phyloP scores from a whole-genome alignment of 2,329 filamentous ascomycete genomes.

The Epichloe sp. region DNA sequence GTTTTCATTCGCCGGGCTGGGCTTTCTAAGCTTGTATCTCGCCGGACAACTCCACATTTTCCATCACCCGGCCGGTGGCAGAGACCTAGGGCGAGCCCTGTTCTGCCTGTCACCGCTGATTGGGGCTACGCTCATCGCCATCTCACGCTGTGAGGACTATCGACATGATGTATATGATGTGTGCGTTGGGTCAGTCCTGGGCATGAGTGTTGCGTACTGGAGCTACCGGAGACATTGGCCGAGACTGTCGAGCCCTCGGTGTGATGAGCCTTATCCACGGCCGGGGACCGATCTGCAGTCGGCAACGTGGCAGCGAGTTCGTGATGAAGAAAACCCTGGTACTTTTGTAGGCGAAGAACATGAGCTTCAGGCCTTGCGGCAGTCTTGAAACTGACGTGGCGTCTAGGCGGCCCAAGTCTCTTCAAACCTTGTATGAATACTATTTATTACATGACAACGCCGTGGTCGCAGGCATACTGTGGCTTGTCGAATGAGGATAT shows the following conservation, averaged over 20 bases:
- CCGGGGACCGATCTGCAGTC: conserved; percentile 24
- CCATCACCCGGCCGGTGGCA: conserved; percentile 26
- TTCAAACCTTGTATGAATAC: neutral
- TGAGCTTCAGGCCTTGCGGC: conserved; percentile 10
- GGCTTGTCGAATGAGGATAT: neutral
- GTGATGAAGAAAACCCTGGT: conserved; percentile 40
- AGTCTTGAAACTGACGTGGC: neutral
- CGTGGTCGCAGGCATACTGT: neutral
- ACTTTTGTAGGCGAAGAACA: conserved; percentile 22
- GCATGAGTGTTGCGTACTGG: conserved; percentile 48
- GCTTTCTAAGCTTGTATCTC: conserved; percentile 58
- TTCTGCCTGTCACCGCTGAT: conserved; percentile 46
- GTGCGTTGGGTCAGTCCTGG: conserved; percentile 45
- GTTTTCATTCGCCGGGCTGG: conserved; percentile 67
- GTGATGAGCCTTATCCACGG: conserved; percentile 43
- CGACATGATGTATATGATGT: conserved; percentile 61
- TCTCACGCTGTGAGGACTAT: conserved; percentile 57
- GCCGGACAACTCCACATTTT: conserved; percentile 53
- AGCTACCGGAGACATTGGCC: conserved; percentile 55
- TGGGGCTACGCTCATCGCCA: conserved; percentile 53
- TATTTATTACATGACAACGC: neutral
- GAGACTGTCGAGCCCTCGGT: conserved; percentile 34
- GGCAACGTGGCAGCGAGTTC: conserved; percentile 29
- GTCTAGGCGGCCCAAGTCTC: neutral
- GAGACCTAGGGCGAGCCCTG: conserved; percentile 42